Evolutionary conservation across 208 protist genomes (phyloP).

Genomic region (Strigomonas galati): DNA sequence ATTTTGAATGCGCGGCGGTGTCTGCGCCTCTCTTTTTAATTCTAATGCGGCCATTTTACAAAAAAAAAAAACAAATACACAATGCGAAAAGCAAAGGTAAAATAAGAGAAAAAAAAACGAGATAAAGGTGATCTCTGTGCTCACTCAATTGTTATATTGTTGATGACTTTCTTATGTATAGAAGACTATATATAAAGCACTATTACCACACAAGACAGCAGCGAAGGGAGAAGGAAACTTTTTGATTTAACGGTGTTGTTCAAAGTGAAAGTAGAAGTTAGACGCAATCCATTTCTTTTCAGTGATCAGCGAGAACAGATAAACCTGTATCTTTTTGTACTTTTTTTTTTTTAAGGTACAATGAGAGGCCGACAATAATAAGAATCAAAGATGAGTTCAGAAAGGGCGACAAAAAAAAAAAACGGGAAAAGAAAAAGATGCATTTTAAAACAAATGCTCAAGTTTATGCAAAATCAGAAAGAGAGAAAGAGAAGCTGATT

Average conservation of each 20-base stretch:
- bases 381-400: no score
- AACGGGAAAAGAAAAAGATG: not conserved
- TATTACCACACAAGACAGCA: no score
- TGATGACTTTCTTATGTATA: no score
- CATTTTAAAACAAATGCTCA: no score
- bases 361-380: constrained; percentile 4
- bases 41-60: not conserved
- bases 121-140: not conserved
- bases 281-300: no score
- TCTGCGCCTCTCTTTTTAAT: not conserved
- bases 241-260: no score
- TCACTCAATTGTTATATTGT: no score
- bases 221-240: no score
- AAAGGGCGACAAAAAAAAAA: constrained; percentile 3
- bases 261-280: no score
- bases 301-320: no score
- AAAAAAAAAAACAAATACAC: not conserved
- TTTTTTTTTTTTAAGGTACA: no score
- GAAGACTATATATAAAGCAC: constrained; percentile 1
- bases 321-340: no score
- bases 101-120: constrained; percentile 4
- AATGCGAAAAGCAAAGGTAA: not conserved
- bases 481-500: not conserved
- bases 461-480: constrained; percentile 3
- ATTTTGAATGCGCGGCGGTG: not conserved